These are phyloP conservation scores for Exophiala sideris DNA, from an alignment of 2,329 filamentous ascomycete species.

Conservation along the genomic window DNA sequence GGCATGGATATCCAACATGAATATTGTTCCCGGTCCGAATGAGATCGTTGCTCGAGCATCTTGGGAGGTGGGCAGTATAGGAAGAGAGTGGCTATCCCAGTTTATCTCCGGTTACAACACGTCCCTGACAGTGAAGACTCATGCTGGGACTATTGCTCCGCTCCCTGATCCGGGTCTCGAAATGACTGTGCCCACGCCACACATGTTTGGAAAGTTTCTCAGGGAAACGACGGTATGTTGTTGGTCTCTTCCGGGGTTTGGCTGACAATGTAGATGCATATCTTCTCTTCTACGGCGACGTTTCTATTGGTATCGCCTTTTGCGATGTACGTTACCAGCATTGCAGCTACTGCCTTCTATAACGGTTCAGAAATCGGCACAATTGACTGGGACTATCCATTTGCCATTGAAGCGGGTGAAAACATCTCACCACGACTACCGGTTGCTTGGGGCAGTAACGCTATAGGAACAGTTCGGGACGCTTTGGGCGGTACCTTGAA, in stretches of 20 bases:
- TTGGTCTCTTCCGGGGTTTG: constrained; percentile 24
- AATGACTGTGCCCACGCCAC: constrained; percentile 64
- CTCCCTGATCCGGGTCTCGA: constrained; percentile 69
- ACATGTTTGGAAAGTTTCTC: constrained; percentile 64
- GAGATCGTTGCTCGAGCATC: constrained; percentile 64
- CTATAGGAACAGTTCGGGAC: constrained; percentile 67
- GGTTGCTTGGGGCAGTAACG: constrained; percentile 81
- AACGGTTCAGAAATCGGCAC: constrained; percentile 73
- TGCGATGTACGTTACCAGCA: constrained; percentile 70
- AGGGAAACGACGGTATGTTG: constrained; percentile 65
- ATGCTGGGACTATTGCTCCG: constrained; percentile 68
- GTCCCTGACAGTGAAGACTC: constrained; percentile 68
- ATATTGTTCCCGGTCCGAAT: constrained; percentile 70
- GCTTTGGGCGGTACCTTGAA: constrained; percentile 78
- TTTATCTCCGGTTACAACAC: constrained; percentile 88
- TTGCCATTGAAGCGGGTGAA: constrained; percentile 71
- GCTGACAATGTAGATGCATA: constrained; percentile 56
- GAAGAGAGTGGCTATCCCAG: constrained; percentile 72
- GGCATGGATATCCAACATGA: constrained; percentile 54
- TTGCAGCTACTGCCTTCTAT: constrained; percentile 84
- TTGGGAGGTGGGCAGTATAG: constrained; percentile 70
- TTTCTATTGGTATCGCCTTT: constrained; percentile 83
- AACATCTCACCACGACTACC: constrained; percentile 73
- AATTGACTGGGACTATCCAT: constrained; percentile 71
- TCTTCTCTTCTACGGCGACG: constrained; percentile 79